phyloP scores from a whole-genome alignment of 495 filamentous ascomycete genomes.

The Barbatosphaeria neglecta region DNA sequence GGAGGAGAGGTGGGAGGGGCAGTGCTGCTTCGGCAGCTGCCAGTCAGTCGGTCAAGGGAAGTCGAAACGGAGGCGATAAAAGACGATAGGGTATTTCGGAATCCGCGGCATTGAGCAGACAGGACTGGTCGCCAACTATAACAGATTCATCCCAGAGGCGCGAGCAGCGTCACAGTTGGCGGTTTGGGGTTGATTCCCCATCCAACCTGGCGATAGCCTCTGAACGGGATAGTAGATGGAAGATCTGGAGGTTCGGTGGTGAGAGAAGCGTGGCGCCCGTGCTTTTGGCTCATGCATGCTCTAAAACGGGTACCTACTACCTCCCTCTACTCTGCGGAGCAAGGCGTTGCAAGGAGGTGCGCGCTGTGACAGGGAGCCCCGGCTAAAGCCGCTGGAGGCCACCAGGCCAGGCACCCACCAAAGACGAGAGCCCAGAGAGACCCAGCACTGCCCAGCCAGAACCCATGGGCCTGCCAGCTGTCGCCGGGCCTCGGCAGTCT shows the following conservation, averaged over 20 bases:
- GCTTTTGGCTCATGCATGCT: background rate
- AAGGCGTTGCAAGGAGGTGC: background rate
- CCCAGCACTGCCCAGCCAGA: background rate
- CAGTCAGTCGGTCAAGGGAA: background rate
- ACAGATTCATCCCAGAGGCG: background rate
- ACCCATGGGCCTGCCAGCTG: background rate
- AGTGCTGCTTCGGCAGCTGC: background rate
- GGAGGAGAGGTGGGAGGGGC: background rate
- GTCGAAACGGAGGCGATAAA: background rate
- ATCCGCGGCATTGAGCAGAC: background rate
- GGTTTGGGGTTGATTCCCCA: too few relatives aligned
- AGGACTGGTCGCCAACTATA: background rate
- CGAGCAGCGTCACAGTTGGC: too few relatives aligned
- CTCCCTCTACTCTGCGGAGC: background rate
- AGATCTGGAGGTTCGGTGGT: background rate
- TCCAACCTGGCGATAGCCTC: too few relatives aligned
- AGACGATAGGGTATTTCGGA: background rate
- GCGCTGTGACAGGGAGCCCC: background rate
- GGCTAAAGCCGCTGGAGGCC: background rate
- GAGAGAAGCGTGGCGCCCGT: background rate
- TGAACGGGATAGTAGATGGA: background rate
- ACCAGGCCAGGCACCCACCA: too few relatives aligned
- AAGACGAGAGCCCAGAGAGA: too few relatives aligned
- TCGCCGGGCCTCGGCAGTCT: background rate
- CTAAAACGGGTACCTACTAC: too few relatives aligned